Percentiles rank a stretch among this genome's conserved stretches.
Conservation (phyloP, 176 grass and related monocot genomes). For the Luzula sylvatica region DNA sequence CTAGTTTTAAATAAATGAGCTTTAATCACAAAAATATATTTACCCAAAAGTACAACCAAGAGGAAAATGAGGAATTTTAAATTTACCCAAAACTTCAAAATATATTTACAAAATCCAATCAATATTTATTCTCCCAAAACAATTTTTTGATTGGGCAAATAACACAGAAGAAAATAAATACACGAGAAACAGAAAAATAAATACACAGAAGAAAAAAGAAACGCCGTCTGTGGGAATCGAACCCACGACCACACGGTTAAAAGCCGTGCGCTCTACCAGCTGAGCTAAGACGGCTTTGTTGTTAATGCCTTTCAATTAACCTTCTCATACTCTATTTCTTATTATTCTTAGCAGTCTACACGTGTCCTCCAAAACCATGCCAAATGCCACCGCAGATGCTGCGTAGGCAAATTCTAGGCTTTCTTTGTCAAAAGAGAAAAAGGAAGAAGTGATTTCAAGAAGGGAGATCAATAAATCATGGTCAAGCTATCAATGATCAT, state of each 20-base stretch:
- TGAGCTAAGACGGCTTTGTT: slow-evolving; percentile 16
- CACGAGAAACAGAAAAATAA: no score
- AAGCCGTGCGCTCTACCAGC: slow-evolving; percentile 21
- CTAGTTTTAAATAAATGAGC: no score
- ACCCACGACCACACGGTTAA: slow-evolving; percentile 24
- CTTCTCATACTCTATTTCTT: not conserved
- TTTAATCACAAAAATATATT: no score
- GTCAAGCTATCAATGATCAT: not conserved
- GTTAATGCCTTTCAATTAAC: not conserved
- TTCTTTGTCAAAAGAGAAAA: not conserved
- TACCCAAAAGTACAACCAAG: no score
- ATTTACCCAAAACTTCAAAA: no score
- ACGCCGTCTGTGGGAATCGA: slow-evolving; percentile 23
- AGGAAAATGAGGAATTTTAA: no score
- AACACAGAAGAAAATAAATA: no score
- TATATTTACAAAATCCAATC: no score
- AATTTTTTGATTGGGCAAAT: no score
- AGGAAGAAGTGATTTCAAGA: not conserved
- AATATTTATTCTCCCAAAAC: no score
- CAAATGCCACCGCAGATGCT: no score
- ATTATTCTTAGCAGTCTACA: not conserved
- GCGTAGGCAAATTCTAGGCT: no score
- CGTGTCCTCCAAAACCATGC: not conserved
- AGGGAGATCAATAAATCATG: slow-evolving; percentile 1
- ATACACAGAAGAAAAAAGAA: not conserved